phyloP scores from a whole-genome alignment of 1,139 yeast species.

The Magnusiomyces paraingens region DNA sequence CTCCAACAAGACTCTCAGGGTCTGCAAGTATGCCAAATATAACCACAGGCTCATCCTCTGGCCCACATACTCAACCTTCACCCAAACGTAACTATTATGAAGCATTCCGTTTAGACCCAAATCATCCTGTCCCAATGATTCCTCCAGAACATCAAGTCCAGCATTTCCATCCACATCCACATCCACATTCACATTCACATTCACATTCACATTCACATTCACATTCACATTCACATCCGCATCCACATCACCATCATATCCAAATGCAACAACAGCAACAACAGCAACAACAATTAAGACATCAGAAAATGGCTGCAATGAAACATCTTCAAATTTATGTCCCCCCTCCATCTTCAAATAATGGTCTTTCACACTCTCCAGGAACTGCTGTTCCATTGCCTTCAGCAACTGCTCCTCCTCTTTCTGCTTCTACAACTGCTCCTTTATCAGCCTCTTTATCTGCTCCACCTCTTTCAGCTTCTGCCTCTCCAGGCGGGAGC shows the following conservation, averaged over 20 bases:
- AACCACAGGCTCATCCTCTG: neutral
- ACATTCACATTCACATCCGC: neutral
- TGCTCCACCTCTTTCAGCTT: too few relatives aligned
- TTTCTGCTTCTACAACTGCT: too few relatives aligned
- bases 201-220: neutral
- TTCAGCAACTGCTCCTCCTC: too few relatives aligned
- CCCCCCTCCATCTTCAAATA: too few relatives aligned
- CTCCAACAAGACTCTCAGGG: neutral
- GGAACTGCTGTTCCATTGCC: too few relatives aligned
- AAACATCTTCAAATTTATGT: too few relatives aligned
- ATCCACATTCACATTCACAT: neutral
- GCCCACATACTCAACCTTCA: neutral
- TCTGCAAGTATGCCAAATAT: neutral
- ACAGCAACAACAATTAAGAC: too few relatives aligned
- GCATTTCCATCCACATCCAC: neutral
- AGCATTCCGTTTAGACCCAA: neutral
- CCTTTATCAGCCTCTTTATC: too few relatives aligned
- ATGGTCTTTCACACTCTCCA: too few relatives aligned
- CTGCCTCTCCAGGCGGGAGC: neutral
- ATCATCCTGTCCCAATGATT: neutral
- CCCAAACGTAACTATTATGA: slow-evolving; percentile 1
- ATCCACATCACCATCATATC: too few relatives aligned
- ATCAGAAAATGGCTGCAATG: too few relatives aligned
- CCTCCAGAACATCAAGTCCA: neutral
- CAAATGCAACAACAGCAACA: too few relatives aligned